phyloP scores from a whole-genome alignment of 148 eudicot species.

The Heliosperma pusillum region DNA sequence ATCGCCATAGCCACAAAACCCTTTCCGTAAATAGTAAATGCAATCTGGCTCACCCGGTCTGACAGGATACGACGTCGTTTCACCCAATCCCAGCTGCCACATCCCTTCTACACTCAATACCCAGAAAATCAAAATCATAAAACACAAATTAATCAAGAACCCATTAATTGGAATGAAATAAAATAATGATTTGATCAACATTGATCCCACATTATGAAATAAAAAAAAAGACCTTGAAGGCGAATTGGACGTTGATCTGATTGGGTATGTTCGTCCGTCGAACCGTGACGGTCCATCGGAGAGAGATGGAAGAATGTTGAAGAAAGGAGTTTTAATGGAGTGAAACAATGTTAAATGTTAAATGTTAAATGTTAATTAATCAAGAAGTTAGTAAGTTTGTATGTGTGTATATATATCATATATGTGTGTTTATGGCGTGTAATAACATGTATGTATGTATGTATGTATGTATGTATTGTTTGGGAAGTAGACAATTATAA shows the following conservation, averaged over 20 bases:
- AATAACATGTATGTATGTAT: neutral
- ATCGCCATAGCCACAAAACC: constrained; percentile 76
- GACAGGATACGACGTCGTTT: constrained; percentile 51
- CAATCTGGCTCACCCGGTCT: constrained; percentile 81
- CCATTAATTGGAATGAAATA: constrained; percentile 6
- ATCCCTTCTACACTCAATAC: constrained; percentile 61
- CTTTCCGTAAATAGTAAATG: constrained; percentile 63
- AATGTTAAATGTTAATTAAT: no score
- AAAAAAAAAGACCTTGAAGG: constrained; percentile 34
- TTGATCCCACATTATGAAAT: constrained; percentile 2
- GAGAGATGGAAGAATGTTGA: neutral
- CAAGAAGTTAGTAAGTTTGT: neutral
- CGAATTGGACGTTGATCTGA: constrained; percentile 50
- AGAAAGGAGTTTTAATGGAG: constrained; percentile 6
- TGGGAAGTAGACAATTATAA: no score
- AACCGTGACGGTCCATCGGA: constrained; percentile 15
- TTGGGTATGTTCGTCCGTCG: constrained; percentile 31
- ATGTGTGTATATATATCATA: neutral
- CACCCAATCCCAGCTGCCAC: constrained; percentile 65
- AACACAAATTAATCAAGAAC: neutral
- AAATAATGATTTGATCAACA: neutral
- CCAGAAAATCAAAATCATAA: constrained; percentile 12
- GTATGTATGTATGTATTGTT: no score
- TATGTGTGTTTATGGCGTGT: neutral
- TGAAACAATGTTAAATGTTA: neutral